Evolutionary conservation across 2,329 filamentous ascomycete species (phyloP).

Genomic region (Penicillium sp.): DNA sequence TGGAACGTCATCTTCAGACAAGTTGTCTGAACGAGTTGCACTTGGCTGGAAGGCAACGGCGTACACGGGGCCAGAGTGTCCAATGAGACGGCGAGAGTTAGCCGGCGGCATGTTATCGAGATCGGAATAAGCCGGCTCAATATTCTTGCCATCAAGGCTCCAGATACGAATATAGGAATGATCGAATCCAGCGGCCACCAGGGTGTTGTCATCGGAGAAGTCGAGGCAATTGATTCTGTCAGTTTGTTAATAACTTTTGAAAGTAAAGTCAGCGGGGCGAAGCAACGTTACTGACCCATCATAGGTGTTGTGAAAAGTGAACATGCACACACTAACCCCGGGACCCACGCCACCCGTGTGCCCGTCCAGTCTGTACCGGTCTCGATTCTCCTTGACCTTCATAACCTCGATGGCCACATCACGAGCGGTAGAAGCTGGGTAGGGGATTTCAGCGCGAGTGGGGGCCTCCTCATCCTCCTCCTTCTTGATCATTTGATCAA

Average conservation of each 20-base stretch:
- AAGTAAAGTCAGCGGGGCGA: neutral
- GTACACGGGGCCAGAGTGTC: slow-evolving; percentile 87
- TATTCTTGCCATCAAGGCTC: slow-evolving; percentile 79
- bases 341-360: slow-evolving; percentile 79
- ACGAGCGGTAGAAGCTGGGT: slow-evolving; percentile 80
- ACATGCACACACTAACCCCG: slow-evolving; percentile 89
- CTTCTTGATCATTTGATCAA: slow-evolving; percentile 81
- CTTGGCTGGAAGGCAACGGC: slow-evolving; percentile 83
- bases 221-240: slow-evolving; percentile 83
- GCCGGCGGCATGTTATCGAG: slow-evolving; percentile 60
- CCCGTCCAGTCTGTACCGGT: slow-evolving; percentile 83
- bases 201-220: slow-evolving; percentile 84
- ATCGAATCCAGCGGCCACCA: slow-evolving; percentile 83
- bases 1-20: slow-evolving; percentile 40
- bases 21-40: slow-evolving; percentile 50
- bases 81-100: slow-evolving; percentile 75
- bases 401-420: slow-evolving; percentile 94
- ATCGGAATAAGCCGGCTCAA: slow-evolving; percentile 64
- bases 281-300: slow-evolving; percentile 63
- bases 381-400: slow-evolving; percentile 87
- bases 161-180: slow-evolving; percentile 96
- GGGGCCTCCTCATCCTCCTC: slow-evolving; percentile 86
- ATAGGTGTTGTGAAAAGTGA: slow-evolving; percentile 95
- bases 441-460: slow-evolving; percentile 72
- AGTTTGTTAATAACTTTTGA: slow-evolving; percentile 21